Evolutionary conservation across 176 grass and related monocot genomes (phyloP).

Genomic region (Aegilops longissima): DNA sequence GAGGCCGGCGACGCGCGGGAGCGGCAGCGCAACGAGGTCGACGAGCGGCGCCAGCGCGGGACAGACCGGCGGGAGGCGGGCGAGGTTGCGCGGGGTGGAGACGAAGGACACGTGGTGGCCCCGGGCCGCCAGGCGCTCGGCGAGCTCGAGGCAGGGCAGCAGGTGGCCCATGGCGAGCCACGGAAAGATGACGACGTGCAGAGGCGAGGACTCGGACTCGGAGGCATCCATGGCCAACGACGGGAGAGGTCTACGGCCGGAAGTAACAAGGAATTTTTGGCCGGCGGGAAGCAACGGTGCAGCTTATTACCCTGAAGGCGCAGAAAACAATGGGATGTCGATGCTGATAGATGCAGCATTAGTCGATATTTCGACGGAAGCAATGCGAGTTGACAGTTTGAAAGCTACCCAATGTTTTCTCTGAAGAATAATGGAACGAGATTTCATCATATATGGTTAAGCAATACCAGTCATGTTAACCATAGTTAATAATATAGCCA

Average conservation of each 20-base stretch:
- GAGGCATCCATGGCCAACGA: background rate
- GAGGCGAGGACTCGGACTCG: background rate
- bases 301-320: background rate
- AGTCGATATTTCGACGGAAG: background rate
- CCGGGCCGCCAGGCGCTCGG: background rate
- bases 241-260: background rate
- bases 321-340: background rate
- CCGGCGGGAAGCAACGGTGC: background rate
- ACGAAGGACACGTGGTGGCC: slow-evolving; percentile 40
- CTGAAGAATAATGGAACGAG: too few species aligned
- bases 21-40: background rate
- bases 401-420: too few species aligned
- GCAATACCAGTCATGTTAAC: too few species aligned
- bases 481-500: too few species aligned
- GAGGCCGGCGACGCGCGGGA: slow-evolving; percentile 25
- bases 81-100: slow-evolving; percentile 24
- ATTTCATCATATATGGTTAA: too few species aligned
- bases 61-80: slow-evolving; percentile 14
- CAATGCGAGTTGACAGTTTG: too few species aligned
- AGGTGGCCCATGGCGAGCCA: slow-evolving; percentile 38
- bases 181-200: slow-evolving; percentile 31
- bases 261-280: background rate
- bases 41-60: background rate
- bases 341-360: too few species aligned
- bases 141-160: slow-evolving; percentile 21